A percentile compares a stretch with the other conserved stretches of the same genome.
phyloP scores from a whole-genome alignment of 1,284 basidiomycete genomes.

The Ganoderma lingzhi region DNA sequence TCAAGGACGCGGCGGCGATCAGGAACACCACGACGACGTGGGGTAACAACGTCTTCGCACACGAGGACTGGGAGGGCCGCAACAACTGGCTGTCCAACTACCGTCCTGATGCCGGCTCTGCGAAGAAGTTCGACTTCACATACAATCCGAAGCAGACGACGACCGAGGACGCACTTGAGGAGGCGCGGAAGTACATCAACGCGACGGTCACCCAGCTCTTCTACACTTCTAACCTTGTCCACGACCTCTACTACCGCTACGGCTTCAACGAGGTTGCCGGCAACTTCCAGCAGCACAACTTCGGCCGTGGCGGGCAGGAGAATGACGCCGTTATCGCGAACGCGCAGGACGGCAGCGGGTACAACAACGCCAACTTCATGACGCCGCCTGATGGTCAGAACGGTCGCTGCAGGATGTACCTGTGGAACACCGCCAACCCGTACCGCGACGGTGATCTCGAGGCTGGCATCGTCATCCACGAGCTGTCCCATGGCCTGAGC shows the following conservation, averaged over 20 bases:
- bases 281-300: slow-evolving; percentile 99
- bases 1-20: slow-evolving; percentile 48
- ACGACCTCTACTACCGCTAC: slow-evolving; percentile 77
- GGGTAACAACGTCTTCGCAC: slow-evolving; percentile 93
- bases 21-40: slow-evolving; percentile 82
- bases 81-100: slow-evolving; percentile 81
- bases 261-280: slow-evolving; percentile 93
- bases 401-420: slow-evolving; percentile 96
- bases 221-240: slow-evolving; percentile 90
- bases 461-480: slow-evolving; percentile 93
- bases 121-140: slow-evolving; percentile 72
- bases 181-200: slow-evolving; percentile 87
- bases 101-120: slow-evolving; percentile 73
- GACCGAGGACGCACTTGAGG: slow-evolving; percentile 58
- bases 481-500: slow-evolving; percentile 89
- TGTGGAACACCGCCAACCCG: slow-evolving; percentile 91
- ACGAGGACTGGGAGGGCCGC: slow-evolving; percentile 90
- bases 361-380: slow-evolving; percentile 90
- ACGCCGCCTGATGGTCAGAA: slow-evolving; percentile 80
- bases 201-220: slow-evolving; percentile 89
- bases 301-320: slow-evolving; percentile 87
- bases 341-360: slow-evolving; percentile 94
- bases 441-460: slow-evolving; percentile 96
- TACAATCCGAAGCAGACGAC: slow-evolving; percentile 66
- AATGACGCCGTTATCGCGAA: slow-evolving; percentile 93